Evolutionary conservation across 2,329 filamentous ascomycete species (phyloP).

Genomic region (Truncatella angustata): DNA sequence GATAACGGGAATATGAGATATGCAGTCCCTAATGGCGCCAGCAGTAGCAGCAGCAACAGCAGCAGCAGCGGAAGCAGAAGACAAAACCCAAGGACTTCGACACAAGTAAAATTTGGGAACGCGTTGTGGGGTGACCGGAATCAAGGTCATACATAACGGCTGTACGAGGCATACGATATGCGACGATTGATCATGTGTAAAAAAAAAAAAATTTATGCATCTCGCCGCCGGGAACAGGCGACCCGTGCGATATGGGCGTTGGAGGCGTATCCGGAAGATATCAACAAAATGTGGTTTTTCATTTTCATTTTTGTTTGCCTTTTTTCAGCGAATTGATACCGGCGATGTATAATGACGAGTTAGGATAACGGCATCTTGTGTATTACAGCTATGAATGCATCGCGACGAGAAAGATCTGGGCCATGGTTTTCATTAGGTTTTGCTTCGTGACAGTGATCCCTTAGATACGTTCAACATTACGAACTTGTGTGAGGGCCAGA

Average conservation of each 20-base stretch:
- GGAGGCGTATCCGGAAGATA: constrained; percentile 6
- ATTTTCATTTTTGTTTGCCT: not conserved
- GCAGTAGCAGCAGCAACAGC: not conserved
- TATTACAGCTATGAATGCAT: too few relatives aligned
- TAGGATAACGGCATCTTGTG: too few relatives aligned
- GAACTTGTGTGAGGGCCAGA: too few relatives aligned
- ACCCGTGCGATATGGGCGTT: not conserved
- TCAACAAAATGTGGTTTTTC: not conserved
- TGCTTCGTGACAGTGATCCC: too few relatives aligned
- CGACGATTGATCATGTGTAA: not conserved
- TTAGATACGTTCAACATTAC: too few relatives aligned
- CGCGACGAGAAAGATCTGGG: too few relatives aligned
- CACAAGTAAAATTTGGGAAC: constrained; percentile 29
- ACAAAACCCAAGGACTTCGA: constrained; percentile 23
- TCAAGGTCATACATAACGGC: not conserved
- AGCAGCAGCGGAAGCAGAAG: not conserved
- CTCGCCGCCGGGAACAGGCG: too few relatives aligned
- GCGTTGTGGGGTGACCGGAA: constrained; percentile 30
- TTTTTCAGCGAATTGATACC: not conserved
- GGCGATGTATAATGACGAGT: constrained; percentile 1
- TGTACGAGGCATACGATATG: not conserved
- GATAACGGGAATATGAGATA: constrained; percentile 20
- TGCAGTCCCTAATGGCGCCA: constrained; percentile 11
- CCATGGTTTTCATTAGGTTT: too few relatives aligned
- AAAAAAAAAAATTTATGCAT: not conserved